Base-by-base conservation (phyloP, 352 stramenopile genomes). In the Globisporangium okanoganense region DNA sequence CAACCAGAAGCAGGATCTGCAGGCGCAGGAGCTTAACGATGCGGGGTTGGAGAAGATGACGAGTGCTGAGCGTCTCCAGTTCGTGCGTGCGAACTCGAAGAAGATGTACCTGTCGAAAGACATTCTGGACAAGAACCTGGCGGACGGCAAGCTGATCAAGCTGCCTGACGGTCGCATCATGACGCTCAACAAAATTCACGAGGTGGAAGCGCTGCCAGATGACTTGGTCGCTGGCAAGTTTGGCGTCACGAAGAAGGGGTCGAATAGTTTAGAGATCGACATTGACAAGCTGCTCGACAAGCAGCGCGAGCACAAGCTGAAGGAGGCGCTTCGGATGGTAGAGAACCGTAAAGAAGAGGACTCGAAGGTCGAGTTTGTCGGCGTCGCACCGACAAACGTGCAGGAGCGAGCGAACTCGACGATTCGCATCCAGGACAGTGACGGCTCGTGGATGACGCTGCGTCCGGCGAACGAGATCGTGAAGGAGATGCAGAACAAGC, bases 61-160 rank as follows among this genome's bases (percentile, higher is more conserved):
- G 52, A 85, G 80, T 43, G 85, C 85, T 9, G 83, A 95, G 61
- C 78, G 79, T 51, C 65, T 95, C 51, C 85, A 95, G 63, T 95
- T 90, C 38, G 82, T 95, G 29, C 85, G 85, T 29, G 83, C 85
- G 18, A 89, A 91, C 57, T 79, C 85, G 35, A 88, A 87, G 73
- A 90, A 82, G 24, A 95, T 95, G 85, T 95, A 82, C 61, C 66
- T 95, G 67, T 93, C 83, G 2, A 74, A 68, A 8, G 83, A 89
- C 67, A 92, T 92, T 56, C 70, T 95, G 22, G 85, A 95, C 33
- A 87, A 86, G 65, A 95, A 95, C 56, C 63, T 95, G 51, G 67
- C 69, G 7, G 81, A 93, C 8, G 85, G 85, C 1, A 85, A 89
- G 60, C 66, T 95, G 1, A 85, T 95, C 16, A 66, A 79, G 29